Conservation (phyloP, 352 stramenopile genomes). For the Aphanomyces astaci region DNA sequence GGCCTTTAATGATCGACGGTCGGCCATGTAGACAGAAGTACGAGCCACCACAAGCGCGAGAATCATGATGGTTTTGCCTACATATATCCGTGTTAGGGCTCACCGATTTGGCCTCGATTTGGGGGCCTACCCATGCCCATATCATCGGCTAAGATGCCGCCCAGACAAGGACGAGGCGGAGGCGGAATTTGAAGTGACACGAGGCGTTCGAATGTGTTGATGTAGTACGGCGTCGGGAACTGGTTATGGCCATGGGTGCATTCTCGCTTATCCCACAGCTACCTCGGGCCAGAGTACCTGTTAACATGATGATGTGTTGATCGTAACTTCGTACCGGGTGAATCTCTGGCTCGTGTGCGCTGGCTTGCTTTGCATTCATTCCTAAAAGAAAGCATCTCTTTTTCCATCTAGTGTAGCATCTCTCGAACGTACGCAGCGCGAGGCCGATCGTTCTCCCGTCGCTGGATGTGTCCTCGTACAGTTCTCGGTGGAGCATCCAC, state of each 20-base stretch:
- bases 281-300: neutral
- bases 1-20: neutral
- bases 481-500: conserved; percentile 82
- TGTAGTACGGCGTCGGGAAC: conserved; percentile 48
- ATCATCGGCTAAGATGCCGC: conserved; percentile 85
- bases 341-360: conserved; percentile 27
- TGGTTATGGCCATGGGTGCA: conserved; percentile 29
- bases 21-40: conserved; percentile 34
- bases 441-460: conserved; percentile 22
- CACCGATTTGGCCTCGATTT: conserved; percentile 4
- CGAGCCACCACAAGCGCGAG: conserved; percentile 52
- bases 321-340: conserved; percentile 39
- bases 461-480: conserved; percentile 17
- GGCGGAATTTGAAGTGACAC: conserved; percentile 50
- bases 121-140: conserved; percentile 79
- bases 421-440: conserved; percentile 7
- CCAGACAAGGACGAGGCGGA: conserved; percentile 48
- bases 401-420: neutral
- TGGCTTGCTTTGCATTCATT: conserved; percentile 5
- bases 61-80: conserved; percentile 79
- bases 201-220: conserved; percentile 77
- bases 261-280: conserved; percentile 66
- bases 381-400: conserved; percentile 22
- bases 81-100: neutral
- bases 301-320: too few species aligned